Percentiles rank a stretch among this genome's conserved stretches.
phyloP scores from a whole-genome alignment of 1,139 yeast species.

The Geotrichum histeridarum region DNA sequence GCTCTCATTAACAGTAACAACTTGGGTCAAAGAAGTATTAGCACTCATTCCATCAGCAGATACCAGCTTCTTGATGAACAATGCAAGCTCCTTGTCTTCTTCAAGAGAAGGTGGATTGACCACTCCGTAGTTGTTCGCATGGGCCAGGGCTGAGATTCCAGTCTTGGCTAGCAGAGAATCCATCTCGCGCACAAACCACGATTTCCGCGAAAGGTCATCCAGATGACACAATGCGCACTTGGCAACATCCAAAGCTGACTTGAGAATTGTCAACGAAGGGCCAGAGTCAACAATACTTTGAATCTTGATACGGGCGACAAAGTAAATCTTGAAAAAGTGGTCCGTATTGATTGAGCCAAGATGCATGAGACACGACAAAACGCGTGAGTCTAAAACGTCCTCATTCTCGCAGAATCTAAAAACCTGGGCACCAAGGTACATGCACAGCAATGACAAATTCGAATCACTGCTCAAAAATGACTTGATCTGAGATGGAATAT shows the following conservation, averaged over 20 bases:
- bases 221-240: constrained; percentile 14
- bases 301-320: constrained; percentile 15
- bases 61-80: not conserved
- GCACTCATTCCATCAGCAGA: not conserved
- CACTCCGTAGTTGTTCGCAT: constrained; percentile 2
- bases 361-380: constrained; percentile 47
- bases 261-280: constrained; percentile 12
- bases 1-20: constrained; percentile 3
- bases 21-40: not conserved
- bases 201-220: constrained; percentile 2
- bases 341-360: constrained; percentile 35
- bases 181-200: constrained; percentile 6
- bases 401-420: constrained; percentile 48
- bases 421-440: constrained; percentile 51
- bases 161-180: constrained; percentile 9
- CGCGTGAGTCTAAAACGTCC: constrained; percentile 51
- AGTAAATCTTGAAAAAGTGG: constrained; percentile 14
- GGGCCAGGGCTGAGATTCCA: constrained; percentile 6
- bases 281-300: constrained; percentile 15
- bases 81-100: not conserved
- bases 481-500: constrained; percentile 33
- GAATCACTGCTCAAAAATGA: constrained; percentile 47
- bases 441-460: constrained; percentile 44
- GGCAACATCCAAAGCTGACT: constrained; percentile 17
- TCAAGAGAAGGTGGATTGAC: not conserved